These are phyloP conservation scores for Irpex rosettiformis DNA, from an alignment of 1,284 basidiomycete genomes.

Conservation along the genomic window DNA sequence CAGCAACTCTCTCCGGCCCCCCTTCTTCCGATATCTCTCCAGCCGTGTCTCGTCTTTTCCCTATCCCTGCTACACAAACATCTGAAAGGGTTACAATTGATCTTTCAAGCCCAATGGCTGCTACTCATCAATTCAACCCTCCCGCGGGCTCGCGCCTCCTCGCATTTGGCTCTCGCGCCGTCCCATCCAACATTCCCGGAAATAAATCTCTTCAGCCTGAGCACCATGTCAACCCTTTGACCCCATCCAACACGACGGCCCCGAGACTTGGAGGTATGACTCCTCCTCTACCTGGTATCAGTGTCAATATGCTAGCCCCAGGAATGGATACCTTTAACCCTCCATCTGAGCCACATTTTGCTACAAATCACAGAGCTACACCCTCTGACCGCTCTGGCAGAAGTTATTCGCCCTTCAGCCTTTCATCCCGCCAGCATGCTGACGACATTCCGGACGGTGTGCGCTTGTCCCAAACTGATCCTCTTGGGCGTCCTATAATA, in stretches of 20 bases:
- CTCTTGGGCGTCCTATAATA: slow-evolving; percentile 28
- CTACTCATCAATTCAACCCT: slow-evolving; percentile 48
- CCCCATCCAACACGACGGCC: slow-evolving; percentile 17
- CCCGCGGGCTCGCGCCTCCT: slow-evolving; percentile 70
- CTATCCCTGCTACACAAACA: slow-evolving; percentile 23
- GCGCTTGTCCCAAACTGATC: slow-evolving; percentile 29
- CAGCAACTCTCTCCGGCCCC: slow-evolving; percentile 18
- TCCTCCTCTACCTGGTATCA: slow-evolving; percentile 13
- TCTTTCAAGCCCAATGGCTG: slow-evolving; percentile 17
- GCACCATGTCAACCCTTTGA: slow-evolving; percentile 12
- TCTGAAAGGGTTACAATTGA: slow-evolving; percentile 19
- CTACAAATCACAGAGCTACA: slow-evolving; percentile 19
- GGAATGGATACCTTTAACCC: slow-evolving; percentile 15
- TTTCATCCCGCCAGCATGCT: slow-evolving; percentile 33
- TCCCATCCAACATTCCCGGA: slow-evolving; percentile 14
- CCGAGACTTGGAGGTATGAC: slow-evolving; percentile 10
- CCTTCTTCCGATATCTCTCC: slow-evolving; percentile 31
- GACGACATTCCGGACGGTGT: slow-evolving; percentile 39
- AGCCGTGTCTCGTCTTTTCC: slow-evolving; percentile 32
- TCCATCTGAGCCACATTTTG: slow-evolving; percentile 23
- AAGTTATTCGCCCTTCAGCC: slow-evolving; percentile 59
- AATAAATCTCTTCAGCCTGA: slow-evolving; percentile 4
- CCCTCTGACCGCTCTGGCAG: slow-evolving; percentile 28
- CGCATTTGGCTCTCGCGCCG: slow-evolving; percentile 55
- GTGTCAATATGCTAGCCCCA: slow-evolving; percentile 11